Percentiles rank a stretch among this genome's conserved stretches.
Conservation (phyloP, 306 rosid genomes). For the Cicer pinnatifidum region DNA sequence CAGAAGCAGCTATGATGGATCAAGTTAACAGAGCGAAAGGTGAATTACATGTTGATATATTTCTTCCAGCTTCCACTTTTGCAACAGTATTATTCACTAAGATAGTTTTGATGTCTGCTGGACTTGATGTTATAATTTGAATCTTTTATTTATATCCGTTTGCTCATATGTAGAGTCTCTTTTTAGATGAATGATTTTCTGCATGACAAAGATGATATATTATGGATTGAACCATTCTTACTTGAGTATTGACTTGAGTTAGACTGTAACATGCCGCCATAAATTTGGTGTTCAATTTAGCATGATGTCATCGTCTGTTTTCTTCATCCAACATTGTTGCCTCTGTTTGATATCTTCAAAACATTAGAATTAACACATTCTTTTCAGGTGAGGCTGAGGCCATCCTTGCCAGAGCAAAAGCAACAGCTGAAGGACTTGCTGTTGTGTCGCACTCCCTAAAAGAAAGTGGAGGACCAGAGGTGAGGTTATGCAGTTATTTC, state of each 20-base stretch:
- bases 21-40: constrained; percentile 86
- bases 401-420: constrained; percentile 87
- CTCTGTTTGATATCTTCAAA: constrained; percentile 35
- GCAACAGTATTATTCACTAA: constrained; percentile 25
- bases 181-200: constrained; percentile 19
- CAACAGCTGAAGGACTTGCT: constrained; percentile 84
- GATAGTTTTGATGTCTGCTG: constrained; percentile 30
- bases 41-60: constrained; percentile 39
- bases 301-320: constrained; percentile 34
- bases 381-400: constrained; percentile 95
- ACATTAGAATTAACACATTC: constrained; percentile 34
- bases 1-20: constrained; percentile 91
- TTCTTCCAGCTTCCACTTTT: constrained; percentile 29
- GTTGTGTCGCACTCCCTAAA: constrained; percentile 71
- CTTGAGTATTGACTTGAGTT: constrained; percentile 30
- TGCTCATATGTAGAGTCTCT: constrained; percentile 8
- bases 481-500: constrained; percentile 47
- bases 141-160: constrained; percentile 15
- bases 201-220: constrained; percentile 33
- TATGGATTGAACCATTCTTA: constrained; percentile 23
- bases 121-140: constrained; percentile 35
- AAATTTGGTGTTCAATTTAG: constrained; percentile 31
- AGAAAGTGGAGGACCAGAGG: constrained; percentile 89
- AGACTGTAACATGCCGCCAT: constrained; percentile 6
- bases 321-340: constrained; percentile 23